These are phyloP conservation scores for Saturnispora dispora DNA, from an alignment of 805 yeast species.

Conservation along the genomic window DNA sequence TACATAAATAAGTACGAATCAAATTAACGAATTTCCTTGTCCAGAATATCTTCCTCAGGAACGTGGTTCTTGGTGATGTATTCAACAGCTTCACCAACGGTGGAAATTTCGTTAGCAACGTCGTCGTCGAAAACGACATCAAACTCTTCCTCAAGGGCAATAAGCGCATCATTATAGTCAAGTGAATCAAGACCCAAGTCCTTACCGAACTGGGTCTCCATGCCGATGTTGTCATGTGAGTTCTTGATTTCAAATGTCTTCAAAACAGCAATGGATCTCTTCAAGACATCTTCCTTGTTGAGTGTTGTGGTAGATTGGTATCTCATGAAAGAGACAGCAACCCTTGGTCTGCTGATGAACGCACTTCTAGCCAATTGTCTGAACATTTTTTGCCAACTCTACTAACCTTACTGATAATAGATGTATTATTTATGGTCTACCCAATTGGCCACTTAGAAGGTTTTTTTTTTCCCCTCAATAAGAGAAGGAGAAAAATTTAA, in stretches of 20 bases:
- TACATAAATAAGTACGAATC: background rate
- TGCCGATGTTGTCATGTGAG: conserved; percentile 20
- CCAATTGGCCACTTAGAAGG: background rate
- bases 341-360: conserved; percentile 5
- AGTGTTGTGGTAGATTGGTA: conserved; percentile 27
- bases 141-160: conserved; percentile 90
- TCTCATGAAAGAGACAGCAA: conserved; percentile 9
- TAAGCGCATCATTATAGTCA: conserved; percentile 91
- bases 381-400: conserved; percentile 10
- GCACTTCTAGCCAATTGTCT: conserved; percentile 20
- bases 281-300: conserved; percentile 69
- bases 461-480: background rate
- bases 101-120: conserved; percentile 49
- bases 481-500: background rate
- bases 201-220: conserved; percentile 43
- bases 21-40: conserved; percentile 29
- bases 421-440: background rate
- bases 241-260: conserved; percentile 38
- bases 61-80: conserved; percentile 35
- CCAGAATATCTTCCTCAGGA: conserved; percentile 28
- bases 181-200: conserved; percentile 88
- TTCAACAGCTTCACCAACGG: conserved; percentile 52
- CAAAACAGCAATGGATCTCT: conserved; percentile 74
- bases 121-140: conserved; percentile 35
- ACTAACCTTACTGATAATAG: background rate